phyloP scores from a whole-genome alignment of 148 eudicot species.

The Cornus suecica region DNA sequence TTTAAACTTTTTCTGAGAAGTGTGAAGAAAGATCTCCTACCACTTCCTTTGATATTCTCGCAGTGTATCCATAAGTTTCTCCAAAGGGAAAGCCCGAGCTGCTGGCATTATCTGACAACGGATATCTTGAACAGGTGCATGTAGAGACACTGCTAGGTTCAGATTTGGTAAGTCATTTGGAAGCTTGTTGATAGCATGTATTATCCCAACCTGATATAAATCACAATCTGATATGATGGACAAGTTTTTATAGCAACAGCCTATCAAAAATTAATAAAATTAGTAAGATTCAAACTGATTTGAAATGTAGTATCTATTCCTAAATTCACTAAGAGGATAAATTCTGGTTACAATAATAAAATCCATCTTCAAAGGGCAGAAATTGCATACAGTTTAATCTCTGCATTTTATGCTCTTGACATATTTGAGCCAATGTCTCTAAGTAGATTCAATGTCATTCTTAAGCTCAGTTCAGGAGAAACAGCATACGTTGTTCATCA shows the following conservation, averaged over 20 bases:
- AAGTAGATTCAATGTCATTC: not conserved
- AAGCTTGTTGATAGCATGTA: conserved; percentile 84
- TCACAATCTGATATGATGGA: conserved; percentile 9
- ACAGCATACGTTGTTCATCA: too few relatives aligned
- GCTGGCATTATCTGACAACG: conserved; percentile 99
- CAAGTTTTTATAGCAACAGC: not conserved
- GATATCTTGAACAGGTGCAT: conserved; percentile 96
- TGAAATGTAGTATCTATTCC: not conserved
- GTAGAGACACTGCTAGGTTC: conserved; percentile 93
- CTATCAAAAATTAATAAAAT: too few relatives aligned
- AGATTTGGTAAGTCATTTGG: conserved; percentile 68
- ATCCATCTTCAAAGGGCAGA: not conserved
- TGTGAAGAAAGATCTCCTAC: conserved; percentile 22
- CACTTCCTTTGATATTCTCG: conserved; percentile 73
- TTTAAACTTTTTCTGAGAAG: not conserved
- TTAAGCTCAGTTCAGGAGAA: too few relatives aligned
- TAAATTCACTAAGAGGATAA: not conserved
- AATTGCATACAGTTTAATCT: not conserved
- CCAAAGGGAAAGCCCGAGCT: conserved; percentile 95
- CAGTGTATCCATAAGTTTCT: conserved; percentile 78
- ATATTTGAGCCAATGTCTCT: not conserved
- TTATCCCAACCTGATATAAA: conserved; percentile 76
- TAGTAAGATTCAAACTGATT: conserved; percentile 1
- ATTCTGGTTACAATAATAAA: not conserved
- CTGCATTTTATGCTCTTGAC: not conserved